Percentiles rank a stretch among this genome's conserved stretches.
These are phyloP conservation scores for Parietaria judaica DNA, from an alignment of 306 rosid genomes.

Conservation along the genomic window DNA sequence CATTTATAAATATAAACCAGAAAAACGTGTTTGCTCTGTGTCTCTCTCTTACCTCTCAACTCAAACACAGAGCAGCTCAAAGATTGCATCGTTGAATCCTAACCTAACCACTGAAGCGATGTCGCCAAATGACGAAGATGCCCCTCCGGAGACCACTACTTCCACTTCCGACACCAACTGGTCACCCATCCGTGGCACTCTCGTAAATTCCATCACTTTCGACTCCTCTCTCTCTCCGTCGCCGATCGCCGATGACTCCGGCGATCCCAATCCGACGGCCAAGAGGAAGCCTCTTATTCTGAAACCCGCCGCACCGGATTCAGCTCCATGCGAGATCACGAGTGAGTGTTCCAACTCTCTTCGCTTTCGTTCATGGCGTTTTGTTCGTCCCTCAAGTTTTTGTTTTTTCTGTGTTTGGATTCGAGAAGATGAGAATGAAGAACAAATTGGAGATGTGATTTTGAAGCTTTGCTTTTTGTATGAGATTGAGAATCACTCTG, in stretches of 20 bases:
- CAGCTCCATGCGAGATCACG: slow-evolving; percentile 71
- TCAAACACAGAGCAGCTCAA: too few species aligned
- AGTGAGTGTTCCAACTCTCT: slow-evolving; percentile 25
- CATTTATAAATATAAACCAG: too few species aligned
- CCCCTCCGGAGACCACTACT: neutral
- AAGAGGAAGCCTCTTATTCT: slow-evolving; percentile 44
- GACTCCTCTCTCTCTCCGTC: slow-evolving; percentile 47
- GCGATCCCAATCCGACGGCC: slow-evolving; percentile 11
- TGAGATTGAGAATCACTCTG: neutral
- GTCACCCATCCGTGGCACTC: slow-evolving; percentile 41
- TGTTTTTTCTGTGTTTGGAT: slow-evolving; percentile 5
- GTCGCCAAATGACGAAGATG: too few species aligned
- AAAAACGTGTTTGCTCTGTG: too few species aligned
- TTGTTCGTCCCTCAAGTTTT: too few species aligned
- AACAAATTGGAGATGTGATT: neutral
- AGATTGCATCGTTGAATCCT: too few species aligned
- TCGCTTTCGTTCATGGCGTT: neutral
- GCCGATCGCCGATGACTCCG: slow-evolving; percentile 17
- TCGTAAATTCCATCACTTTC: slow-evolving; percentile 33
- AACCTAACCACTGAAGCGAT: too few species aligned
- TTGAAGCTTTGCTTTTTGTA: neutral
- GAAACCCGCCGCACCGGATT: slow-evolving; percentile 41
- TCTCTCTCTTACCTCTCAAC: too few species aligned
- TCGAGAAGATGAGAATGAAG: neutral
- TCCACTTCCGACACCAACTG: slow-evolving; percentile 48